Percentiles rank a stretch among this genome's conserved stretches.
Evolutionary conservation across 352 stramenopile genomes (phyloP).

Genomic region (Globisporangium cylindrosporum): DNA sequence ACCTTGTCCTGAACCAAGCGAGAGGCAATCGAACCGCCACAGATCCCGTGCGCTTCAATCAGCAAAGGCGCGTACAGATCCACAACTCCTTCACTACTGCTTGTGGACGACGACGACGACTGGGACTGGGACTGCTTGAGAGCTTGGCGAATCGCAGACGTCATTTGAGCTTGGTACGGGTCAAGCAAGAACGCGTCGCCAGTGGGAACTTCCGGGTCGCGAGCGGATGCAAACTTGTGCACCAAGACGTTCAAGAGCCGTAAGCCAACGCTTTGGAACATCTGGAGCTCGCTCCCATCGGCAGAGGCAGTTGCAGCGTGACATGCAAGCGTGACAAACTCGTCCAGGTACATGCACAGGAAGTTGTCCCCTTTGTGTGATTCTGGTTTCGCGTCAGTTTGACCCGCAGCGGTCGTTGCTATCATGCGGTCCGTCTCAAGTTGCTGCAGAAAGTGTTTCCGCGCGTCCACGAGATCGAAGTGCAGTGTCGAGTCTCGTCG

Average conservation of each 20-base stretch:
- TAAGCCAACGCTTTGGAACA: slow-evolving; percentile 74
- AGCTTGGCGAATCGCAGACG: slow-evolving; percentile 72
- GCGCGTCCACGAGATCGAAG: slow-evolving; percentile 64
- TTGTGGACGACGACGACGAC: slow-evolving; percentile 13
- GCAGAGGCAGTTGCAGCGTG: slow-evolving; percentile 69
- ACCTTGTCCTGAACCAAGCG: slow-evolving; percentile 75
- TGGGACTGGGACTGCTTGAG: slow-evolving; percentile 45
- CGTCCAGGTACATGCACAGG: slow-evolving; percentile 85
- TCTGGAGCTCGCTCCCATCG: slow-evolving; percentile 69
- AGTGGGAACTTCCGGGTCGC: slow-evolving; percentile 65
- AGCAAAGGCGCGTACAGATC: slow-evolving; percentile 69
- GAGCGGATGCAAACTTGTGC: slow-evolving; percentile 46
- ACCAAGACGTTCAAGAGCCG: slow-evolving; percentile 67
- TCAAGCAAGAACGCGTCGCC: slow-evolving; percentile 64
- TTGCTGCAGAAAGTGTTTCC: slow-evolving; percentile 44
- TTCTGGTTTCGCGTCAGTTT: not conserved
- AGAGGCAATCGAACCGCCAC: slow-evolving; percentile 42
- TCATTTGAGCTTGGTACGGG: slow-evolving; percentile 82
- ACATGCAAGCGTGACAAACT: slow-evolving; percentile 83
- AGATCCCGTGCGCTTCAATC: slow-evolving; percentile 67
- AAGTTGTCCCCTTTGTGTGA: slow-evolving; percentile 43
- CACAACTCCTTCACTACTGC: slow-evolving; percentile 3
- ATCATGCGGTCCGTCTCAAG: slow-evolving; percentile 13
- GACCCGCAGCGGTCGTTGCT: not conserved
- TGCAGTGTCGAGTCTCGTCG: slow-evolving; percentile 38